Evolutionary conservation across 306 rosid species (phyloP), one percentile per base, ranked within the genome.

Genomic region (Vigna angularis): DNA sequence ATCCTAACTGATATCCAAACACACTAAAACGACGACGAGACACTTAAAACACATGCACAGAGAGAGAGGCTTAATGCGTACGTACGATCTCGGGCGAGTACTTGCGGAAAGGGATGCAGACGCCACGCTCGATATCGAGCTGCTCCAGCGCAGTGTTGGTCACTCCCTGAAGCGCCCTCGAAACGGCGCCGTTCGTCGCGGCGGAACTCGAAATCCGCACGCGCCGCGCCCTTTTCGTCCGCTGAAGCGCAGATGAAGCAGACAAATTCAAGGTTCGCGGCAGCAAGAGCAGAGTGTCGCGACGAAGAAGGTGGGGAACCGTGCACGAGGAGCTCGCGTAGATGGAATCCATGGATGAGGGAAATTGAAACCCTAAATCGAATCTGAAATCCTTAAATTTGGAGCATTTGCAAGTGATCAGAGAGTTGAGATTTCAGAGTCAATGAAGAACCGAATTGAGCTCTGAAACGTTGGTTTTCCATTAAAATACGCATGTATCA

Each of bases 71-170:
- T 69, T 11, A 73, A 80, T 76, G 44, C 53, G 55, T 66, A 62
- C 97, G 36, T 92, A 95, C 99, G 66, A 69, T 90, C 79, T 93
- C 91, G 17, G 99, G 99, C 76, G 97, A 85, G 82, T 95, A 95
- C 90, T 95, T 95, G 90, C 97, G 97, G 84, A 90, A 96, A 20
- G 99, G 99, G 57, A 91, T 70, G 70, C 99, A 93, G 17, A 96
- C 99, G 26, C 99, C 99, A 9, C 99, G 99, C 87, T 96, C 99
- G 81, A 96, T 77, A 32, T 96, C 99, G 36, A 93, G 99, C 90
- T 82, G 97, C 86, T 96, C 98, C 85, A 96, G 73, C 53, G 99
- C 99, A 79, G 82, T 76, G 82, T 84, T 22, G 34, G 2, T 50
- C 72, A 73, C 84, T 62, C 44, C 70, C 52, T 61, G 57, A 58